phyloP scores from a whole-genome alignment of 2,329 filamentous ascomycete genomes.

The Zasmidium angulare region DNA sequence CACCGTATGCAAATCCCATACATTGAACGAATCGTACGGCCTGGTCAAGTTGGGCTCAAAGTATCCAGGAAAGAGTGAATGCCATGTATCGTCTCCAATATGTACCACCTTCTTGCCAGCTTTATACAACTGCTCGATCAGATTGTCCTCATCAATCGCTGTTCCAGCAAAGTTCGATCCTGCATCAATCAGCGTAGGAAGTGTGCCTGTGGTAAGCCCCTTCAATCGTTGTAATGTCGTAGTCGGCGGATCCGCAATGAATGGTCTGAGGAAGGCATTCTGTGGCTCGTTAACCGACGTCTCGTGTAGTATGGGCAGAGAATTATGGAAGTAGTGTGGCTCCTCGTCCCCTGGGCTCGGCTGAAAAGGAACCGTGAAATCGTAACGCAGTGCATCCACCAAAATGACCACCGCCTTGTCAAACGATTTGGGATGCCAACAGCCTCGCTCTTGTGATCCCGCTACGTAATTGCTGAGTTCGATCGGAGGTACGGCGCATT shows the following conservation, averaged over 20 bases:
- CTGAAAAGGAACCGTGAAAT: conserved; percentile 83
- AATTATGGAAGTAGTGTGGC: conserved; percentile 75
- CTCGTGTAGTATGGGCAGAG: conserved; percentile 83
- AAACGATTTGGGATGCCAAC: conserved; percentile 95
- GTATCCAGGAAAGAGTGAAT: conserved; percentile 86
- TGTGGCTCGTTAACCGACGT: conserved; percentile 70
- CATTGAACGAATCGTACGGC: conserved; percentile 96
- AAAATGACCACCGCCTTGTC: conserved; percentile 87
- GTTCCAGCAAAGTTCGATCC: conserved; percentile 95
- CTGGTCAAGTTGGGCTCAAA: conserved; percentile 84
- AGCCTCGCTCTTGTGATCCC: conserved; percentile 61
- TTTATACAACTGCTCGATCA: conserved; percentile 63
- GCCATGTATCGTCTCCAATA: conserved; percentile 97
- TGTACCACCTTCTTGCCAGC: conserved; percentile 80
- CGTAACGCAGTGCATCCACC: conserved; percentile 92
- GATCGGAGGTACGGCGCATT: conserved; percentile 73
- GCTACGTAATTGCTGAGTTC: conserved; percentile 34
- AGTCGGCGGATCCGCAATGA: conserved; percentile 95
- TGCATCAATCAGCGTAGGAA: conserved; percentile 91
- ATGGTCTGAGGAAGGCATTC: conserved; percentile 86
- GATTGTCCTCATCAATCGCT: conserved; percentile 89
- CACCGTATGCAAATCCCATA: conserved; percentile 95
- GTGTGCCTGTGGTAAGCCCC: conserved; percentile 88
- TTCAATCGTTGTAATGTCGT: conserved; percentile 90
- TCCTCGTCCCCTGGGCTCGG: conserved; percentile 49